Percentiles rank a stretch among this genome's conserved stretches.
phyloP scores from a whole-genome alignment of 129 eudicot genomes.

The Artemisia tridentata region DNA sequence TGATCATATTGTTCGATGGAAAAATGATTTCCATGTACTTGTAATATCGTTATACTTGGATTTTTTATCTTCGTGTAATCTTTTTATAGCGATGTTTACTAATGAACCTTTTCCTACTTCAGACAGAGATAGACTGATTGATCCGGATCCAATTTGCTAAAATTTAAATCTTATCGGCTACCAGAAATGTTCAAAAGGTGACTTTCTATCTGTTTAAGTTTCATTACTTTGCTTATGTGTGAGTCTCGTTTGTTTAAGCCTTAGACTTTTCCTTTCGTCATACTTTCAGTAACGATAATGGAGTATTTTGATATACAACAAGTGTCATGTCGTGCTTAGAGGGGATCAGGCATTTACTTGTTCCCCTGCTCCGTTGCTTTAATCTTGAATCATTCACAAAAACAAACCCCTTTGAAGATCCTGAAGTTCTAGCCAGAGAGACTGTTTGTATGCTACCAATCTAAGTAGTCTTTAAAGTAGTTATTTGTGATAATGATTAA shows the following conservation, averaged over 20 bases:
- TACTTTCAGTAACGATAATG: slow-evolving; percentile 32
- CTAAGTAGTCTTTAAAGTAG: background rate
- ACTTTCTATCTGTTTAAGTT: background rate
- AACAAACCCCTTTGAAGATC: slow-evolving; percentile 3
- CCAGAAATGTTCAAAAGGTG: slow-evolving; percentile 23
- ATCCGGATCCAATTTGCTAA: background rate
- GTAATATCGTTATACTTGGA: too few species aligned
- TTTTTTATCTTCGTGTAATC: too few species aligned
- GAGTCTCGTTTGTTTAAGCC: slow-evolving; percentile 1
- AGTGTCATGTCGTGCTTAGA: slow-evolving; percentile 55
- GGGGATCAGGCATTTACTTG: slow-evolving; percentile 28
- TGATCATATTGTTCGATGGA: too few species aligned
- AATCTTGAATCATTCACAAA: slow-evolving; percentile 29
- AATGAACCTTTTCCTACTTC: background rate
- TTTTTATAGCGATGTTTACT: background rate
- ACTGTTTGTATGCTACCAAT: background rate
- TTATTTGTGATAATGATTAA: background rate
- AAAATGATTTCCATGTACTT: too few species aligned
- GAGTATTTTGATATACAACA: slow-evolving; percentile 37
- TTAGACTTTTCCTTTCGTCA: background rate
- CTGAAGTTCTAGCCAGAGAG: slow-evolving; percentile 11
- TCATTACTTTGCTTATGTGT: background rate
- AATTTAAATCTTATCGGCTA: slow-evolving; percentile 7
- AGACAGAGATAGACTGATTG: slow-evolving; percentile 16
- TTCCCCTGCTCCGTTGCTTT: slow-evolving; percentile 23